Evolutionary conservation across 352 stramenopile genomes (phyloP).

Genomic region (Proteromonas lacertae): DNA sequence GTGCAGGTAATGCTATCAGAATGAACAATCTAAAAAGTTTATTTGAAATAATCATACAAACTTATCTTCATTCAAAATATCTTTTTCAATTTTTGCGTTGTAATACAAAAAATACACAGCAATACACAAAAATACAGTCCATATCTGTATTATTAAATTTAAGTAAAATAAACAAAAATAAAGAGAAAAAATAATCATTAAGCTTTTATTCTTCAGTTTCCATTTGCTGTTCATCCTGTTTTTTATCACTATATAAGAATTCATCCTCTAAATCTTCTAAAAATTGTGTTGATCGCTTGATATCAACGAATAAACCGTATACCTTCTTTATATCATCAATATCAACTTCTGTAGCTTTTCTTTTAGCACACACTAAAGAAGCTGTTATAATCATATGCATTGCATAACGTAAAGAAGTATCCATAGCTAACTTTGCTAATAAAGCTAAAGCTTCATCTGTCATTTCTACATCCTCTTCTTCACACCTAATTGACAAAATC

Average conservation of each 20-base stretch:
- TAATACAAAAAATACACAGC: too few relatives aligned
- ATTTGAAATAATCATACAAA: too few relatives aligned
- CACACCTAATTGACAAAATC: conserved; percentile 78
- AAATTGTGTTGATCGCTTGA: conserved; percentile 89
- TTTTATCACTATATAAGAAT: conserved; percentile 12
- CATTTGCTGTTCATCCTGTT: conserved; percentile 5
- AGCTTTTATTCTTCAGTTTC: background rate
- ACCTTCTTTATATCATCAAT: conserved; percentile 47
- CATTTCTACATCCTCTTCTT: conserved; percentile 96
- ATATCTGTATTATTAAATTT: too few relatives aligned
- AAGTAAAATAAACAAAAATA: background rate
- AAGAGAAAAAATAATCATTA: background rate
- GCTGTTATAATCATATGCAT: conserved; percentile 98
- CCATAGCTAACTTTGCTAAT: conserved; percentile 79
- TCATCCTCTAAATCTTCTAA: conserved; percentile 24
- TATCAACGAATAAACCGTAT: conserved; percentile 83
- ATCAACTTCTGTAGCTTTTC: conserved; percentile 34
- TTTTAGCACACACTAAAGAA: conserved; percentile 62
- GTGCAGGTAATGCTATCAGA: too few relatives aligned
- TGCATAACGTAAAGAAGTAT: conserved; percentile 89
- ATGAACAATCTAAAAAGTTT: too few relatives aligned
- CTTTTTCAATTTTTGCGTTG: too few relatives aligned
- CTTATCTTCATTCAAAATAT: too few relatives aligned
- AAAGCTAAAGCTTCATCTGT: conserved; percentile 71
- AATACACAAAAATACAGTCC: too few relatives aligned